Evolutionary conservation across 179 eudicot species (phyloP), one percentile per base, ranked within the genome.

Genomic region (Vitellaria paradoxa): DNA sequence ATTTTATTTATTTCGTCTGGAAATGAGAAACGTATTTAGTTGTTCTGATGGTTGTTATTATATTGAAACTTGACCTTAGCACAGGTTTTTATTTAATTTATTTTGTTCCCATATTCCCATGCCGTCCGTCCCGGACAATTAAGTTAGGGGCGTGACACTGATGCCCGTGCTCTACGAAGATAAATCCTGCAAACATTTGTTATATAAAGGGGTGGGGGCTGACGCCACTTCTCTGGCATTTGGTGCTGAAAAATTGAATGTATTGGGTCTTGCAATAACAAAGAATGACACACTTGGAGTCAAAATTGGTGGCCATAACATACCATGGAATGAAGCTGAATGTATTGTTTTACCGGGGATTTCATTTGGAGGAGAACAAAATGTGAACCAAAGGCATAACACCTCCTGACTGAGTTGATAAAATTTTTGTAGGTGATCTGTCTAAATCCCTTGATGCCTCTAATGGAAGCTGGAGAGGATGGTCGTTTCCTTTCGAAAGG

Each of bases 401-500:
- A 56, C 72, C 72, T 65, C 83, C 80, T 82, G 84, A 85, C 74
- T 67, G 67, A 75, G 82, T 59, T 78, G 86, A 82, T 68, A 59
- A 72, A 69, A 77, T 66, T 70, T 73, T 63, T 78, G 85, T 87
- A 81, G 91, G 71, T 37, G 78, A 65, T 69, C 52, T 78, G 40
- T 87, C 86, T 26, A 82, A 82, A 60, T 76, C 77, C 14, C 47
- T 74, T 62, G 85, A 86, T 81, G 55, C 89, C 70, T 70, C 76
- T 23, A 83, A 78, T 65, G 94, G 88, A 61, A 85, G 83, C 74
- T 86, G 91, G 93, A 84, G 88, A 81, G 68, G 80, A 18, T 91
- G 97, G 97, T 90, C 91, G 37, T 96, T 91, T 81, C 77, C 86
- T 40, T 84, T 80, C 62, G 88, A 79, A 80, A 92, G 82, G 86